These are phyloP conservation scores for Termitomyces sp. DNA, from an alignment of 768 basidiomycete species.

Conservation along the genomic window DNA sequence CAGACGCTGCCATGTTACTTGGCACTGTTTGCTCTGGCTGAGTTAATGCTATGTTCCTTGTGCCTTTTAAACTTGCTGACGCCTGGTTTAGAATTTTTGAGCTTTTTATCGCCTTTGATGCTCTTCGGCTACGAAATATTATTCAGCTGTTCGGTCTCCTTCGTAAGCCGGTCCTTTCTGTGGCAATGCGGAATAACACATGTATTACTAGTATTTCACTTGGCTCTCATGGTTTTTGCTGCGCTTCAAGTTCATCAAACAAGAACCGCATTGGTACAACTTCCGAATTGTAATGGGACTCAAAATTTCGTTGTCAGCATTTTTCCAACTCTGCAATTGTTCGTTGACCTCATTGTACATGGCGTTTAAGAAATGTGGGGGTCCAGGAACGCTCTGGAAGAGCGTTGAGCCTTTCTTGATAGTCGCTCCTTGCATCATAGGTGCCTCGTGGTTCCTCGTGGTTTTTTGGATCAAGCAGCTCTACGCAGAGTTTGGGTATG, in stretches of 20 bases:
- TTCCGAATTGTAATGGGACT: slow-evolving; percentile 25
- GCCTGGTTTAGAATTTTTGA: slow-evolving; percentile 63
- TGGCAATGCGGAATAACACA: not conserved
- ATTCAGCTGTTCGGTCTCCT: slow-evolving; percentile 75
- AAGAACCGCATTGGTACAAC: slow-evolving; percentile 46
- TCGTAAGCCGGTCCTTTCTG: slow-evolving; percentile 29
- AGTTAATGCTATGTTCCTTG: slow-evolving; percentile 37
- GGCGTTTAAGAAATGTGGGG: slow-evolving; percentile 35
- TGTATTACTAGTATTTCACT: slow-evolving; percentile 57
- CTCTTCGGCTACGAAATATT: slow-evolving; percentile 70
- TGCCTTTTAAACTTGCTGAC: slow-evolving; percentile 3
- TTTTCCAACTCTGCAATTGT: not conserved
- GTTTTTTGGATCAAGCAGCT: slow-evolving; percentile 65
- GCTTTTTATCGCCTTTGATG: slow-evolving; percentile 75
- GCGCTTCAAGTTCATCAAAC: slow-evolving; percentile 78
- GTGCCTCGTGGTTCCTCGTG: slow-evolving; percentile 57
- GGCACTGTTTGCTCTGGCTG: slow-evolving; percentile 76
- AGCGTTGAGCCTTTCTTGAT: slow-evolving; percentile 64
- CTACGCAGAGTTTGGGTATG: slow-evolving; percentile 80
- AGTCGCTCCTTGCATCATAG: slow-evolving; percentile 66
- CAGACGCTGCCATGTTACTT: slow-evolving; percentile 83
- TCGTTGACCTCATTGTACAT: not conserved
- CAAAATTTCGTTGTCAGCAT: slow-evolving; percentile 33
- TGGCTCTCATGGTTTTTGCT: slow-evolving; percentile 66
- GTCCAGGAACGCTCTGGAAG: slow-evolving; percentile 51